These are phyloP conservation scores for Macadamia integrifolia DNA, from an alignment of 164 flowering plant species.

Conservation along the genomic window DNA sequence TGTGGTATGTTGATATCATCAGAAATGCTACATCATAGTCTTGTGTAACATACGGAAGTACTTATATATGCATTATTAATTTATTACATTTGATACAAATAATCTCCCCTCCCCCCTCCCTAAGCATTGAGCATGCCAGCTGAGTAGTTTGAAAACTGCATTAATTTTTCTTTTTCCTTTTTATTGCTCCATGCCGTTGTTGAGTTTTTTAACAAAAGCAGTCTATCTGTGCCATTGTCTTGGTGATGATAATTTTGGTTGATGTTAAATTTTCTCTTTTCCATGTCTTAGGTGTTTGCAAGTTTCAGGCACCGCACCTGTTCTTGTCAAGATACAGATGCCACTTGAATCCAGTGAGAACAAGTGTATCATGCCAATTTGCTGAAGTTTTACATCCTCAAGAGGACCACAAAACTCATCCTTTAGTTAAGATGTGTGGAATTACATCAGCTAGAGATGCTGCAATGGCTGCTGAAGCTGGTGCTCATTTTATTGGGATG, in stretches of 20 bases:
- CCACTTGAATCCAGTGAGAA: background rate
- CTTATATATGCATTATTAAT: too few relatives aligned
- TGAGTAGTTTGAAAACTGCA: background rate
- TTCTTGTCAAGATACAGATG: background rate
- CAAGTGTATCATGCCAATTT: conserved; percentile 6
- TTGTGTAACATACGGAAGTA: too few relatives aligned
- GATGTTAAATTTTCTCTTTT: background rate
- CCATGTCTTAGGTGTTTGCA: background rate
- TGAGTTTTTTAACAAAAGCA: background rate
- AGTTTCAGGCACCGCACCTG: background rate
- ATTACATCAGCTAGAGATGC: conserved; percentile 60
- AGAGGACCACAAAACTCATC: conserved; percentile 25
- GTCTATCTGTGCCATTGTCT: background rate
- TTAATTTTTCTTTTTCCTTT: background rate
- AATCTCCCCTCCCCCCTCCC: too few relatives aligned
- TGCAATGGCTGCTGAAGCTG: conserved; percentile 72
- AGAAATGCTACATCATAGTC: too few relatives aligned
- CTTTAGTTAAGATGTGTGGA: conserved; percentile 49
- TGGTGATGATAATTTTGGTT: background rate
- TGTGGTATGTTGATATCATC: too few relatives aligned
- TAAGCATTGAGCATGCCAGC: background rate
- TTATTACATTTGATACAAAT: too few relatives aligned
- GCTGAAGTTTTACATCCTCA: background rate
- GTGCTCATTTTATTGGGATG: conserved; percentile 86
- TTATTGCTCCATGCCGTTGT: too few relatives aligned